Base-by-base conservation (phyloP, 1,284 basidiomycete genomes). In the Xerocomus cyaneibrunnescens region DNA sequence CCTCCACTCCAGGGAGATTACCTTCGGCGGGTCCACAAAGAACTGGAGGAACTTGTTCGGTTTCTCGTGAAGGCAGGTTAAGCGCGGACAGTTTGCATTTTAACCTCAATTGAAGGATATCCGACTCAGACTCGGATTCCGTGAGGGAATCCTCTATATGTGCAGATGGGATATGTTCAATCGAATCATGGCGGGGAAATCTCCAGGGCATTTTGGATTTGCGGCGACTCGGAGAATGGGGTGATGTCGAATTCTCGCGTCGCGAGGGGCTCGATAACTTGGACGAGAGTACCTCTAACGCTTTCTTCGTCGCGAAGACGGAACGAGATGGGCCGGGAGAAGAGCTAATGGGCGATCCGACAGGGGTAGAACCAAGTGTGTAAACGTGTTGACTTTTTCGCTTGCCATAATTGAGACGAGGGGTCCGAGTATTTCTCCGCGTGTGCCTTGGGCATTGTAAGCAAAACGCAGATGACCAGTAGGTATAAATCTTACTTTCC, bases 81-180 rank as follows among this genome's bases (percentile, higher is more conserved):
- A 40, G 27, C 5, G 9, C 5, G 21, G 22, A 22, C 10, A 12
- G 9, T 10, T 17, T 43, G 16, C 19, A 31, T n/a, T 34, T 43
- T 45, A 39, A 40, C 36, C 35, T 62, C 45, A 53, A 35, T 35
- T 39, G 54, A 44, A 45, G 12, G 7, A 52, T 41, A 35, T 57
- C 56, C 9, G 32, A 41, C 21, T 66, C 68, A 3, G 69, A 70
- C 43, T 71, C 69, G 7, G 69, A 44, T 52, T 70, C 70, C n/a
- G 68, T 72, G 22, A 52, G 23, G 22, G 67, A 68, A 19, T 64
- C 67, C 0, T 64, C 69, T 21, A 51, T 45, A 25, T 49, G 37
- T 2, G 3, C 38, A 17, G 50, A 48, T 1, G 49, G 38, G 7
- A 52, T 23, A 17, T 57, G 55, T 47, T 48, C 48, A 17, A 48